Evolutionary conservation across 2,329 filamentous ascomycete species (phyloP).

Genomic region (Calonectria hongkongensis): DNA sequence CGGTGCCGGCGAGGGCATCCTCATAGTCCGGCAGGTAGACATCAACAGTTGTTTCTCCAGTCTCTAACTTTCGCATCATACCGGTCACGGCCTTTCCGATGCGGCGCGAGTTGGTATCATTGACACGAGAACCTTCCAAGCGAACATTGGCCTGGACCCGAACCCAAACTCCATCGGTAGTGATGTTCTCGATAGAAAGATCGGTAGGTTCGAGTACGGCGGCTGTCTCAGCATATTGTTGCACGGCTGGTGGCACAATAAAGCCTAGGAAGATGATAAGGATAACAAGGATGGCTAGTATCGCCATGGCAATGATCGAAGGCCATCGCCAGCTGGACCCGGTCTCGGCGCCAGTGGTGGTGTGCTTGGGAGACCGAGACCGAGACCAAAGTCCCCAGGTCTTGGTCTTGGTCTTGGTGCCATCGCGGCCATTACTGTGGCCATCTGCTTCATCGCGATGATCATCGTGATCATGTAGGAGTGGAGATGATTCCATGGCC

Average conservation of each 20-base stretch:
- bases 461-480: constrained; percentile 66
- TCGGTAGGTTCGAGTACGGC: constrained; percentile 88
- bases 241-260: constrained; percentile 85
- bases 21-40: constrained; percentile 90
- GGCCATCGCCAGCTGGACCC: constrained; percentile 76
- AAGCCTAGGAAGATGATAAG: constrained; percentile 86
- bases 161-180: constrained; percentile 83
- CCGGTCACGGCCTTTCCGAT: constrained; percentile 87
- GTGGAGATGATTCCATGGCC: constrained; percentile 70
- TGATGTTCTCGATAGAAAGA: constrained; percentile 90
- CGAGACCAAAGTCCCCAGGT: constrained; percentile 50
- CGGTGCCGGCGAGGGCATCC: constrained; percentile 85
- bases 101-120: constrained; percentile 81
- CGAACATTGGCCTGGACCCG: constrained; percentile 88
- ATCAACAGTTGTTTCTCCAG: constrained; percentile 80
- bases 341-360: constrained; percentile 47
- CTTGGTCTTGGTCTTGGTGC: constrained; percentile 29
- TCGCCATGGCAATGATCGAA: constrained; percentile 82
- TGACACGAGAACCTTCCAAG: constrained; percentile 86
- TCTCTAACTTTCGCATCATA: constrained; percentile 86
- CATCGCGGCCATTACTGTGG: constrained; percentile 38
- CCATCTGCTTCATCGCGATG: constrained; percentile 57
- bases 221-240: constrained; percentile 91
- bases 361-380: constrained; percentile 40
- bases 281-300: constrained; percentile 78